Evolutionary conservation across 352 stramenopile genomes (phyloP), one percentile per base, ranked within the genome.

Genomic region (Globisporangium spinosum): DNA sequence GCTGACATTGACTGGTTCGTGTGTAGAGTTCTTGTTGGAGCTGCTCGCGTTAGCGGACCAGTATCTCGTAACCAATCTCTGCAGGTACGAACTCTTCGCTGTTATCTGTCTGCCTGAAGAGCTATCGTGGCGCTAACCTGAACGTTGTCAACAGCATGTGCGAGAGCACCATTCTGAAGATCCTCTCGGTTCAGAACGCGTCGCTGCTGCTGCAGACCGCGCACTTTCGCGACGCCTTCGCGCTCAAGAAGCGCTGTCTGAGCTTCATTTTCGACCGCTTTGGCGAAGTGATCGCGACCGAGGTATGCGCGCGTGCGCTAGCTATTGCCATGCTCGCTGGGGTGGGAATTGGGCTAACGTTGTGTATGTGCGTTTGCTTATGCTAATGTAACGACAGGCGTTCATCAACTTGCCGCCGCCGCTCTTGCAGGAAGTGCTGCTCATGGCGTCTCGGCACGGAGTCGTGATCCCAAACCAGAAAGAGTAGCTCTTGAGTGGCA

Each of bases 251-350:
- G 20, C 76, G 86, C n/a, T 97, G 88, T 69, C 69, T 96, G 13
- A 66, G 79, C 23, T 97, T 92, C 65, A 85, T 95, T 32, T 71
- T 96, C 40, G 88, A 93, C 56, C 86, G 89, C 35, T 95, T 94
- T 64, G 77, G 80, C 22, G 71, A 88, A 25, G 77, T 97, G 45
- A 92, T 93, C 55, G 75, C 78, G 5, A 90, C 80, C 8, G 71
- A 85, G 75, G 85, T 93, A 38, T 38, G 69, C 6, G 64, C 58
- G 2, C 62, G 6, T 45, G 35, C 34, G 1, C 58, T 27, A 9
- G 34, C 34, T 38, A 38, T 43, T 23, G 32, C 2, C 32, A 25
- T 69, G n/a, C n/a, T 22, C 34, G 27, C 12, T n/a, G 38, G 3
- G 13, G 13, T 2, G 38, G 20, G 4, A 47, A 47, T n/a, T 47